Evolutionary conservation across 2,329 filamentous ascomycete genomes (phyloP), one percentile per base, ranked within the genome.

Genomic region (Colletotrichum cereale): DNA sequence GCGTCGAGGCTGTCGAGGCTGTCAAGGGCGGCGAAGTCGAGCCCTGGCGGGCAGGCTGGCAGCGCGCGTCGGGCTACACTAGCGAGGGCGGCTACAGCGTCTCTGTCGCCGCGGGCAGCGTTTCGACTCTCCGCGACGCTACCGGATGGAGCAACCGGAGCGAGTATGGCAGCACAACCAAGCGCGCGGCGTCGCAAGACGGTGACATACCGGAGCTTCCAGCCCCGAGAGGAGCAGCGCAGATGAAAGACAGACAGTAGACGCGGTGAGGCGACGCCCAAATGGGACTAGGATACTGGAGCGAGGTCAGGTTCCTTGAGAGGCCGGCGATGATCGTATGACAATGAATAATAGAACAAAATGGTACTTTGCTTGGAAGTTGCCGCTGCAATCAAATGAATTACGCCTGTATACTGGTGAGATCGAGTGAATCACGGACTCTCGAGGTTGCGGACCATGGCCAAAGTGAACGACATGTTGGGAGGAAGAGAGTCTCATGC

Each of bases 101-200:
- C 61, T 76, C 77, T 38, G 69, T 76, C 11, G 78, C 76, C 34
- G 77, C 76, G 36, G 75, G 73, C 24, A 74, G 73, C 16, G 68
- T 66, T 47, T 73, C 74, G 40, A 75, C 73, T 31, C 74, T 72
- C 11, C 65, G 73, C n/a, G 77, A 77, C 42, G 72, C 73, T 2
- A 71, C 61, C 14, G 67, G 70, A 21, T 80, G 79, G 79, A 79
- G 78, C 66, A 75, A 76, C 31, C 75, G 74, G 11, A 80, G 78
- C 63, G 77, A 80, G 66, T 70, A 76, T 52, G 75, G 76, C 36
- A 62, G 71, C 29, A 55, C 71, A 7, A 24, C 24, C 3, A 58
- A 61, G 11, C 52, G 36, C 24, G 58, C 61, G 24, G 61, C 3
- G 24, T 63, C 61, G 5, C 61, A 34, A 10, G 18, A 36, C 11